Base-by-base conservation (phyloP, 2,329 filamentous ascomycete species). In the Aspergillus awamori region DNA sequence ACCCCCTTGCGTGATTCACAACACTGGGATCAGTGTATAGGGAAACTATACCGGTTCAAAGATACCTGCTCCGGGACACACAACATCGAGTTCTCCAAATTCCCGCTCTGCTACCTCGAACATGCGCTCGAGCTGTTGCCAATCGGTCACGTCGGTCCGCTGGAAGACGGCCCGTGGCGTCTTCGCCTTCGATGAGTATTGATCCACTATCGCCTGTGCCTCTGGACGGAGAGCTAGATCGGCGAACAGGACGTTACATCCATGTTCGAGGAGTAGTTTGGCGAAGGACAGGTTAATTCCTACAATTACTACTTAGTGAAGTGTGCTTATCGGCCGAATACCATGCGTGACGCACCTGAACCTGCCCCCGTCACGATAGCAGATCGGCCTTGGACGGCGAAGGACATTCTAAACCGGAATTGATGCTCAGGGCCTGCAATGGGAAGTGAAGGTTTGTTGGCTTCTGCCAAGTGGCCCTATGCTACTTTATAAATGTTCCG, bases 291-390 rank as follows among this genome's bases (percentile, higher is more conserved):
- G 69, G 63, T 81, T 81, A 57, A 82, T 82, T 15, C 80, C 80
- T 81, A 58, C 8, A 24, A 17, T 17, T 22, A 6, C 22, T 5
- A 11, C 15, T 53, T 60, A 60, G 51, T 55, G 52, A 41, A 8
- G 49, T 5, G 43, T 45, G 56, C 38, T 20, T 43, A 28, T 49
- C 43, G 33, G 20, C 8, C 15, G 45, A 43, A 11, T 28, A 15
- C n/a, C 1, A 22, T 41, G 33, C 30, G 38, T 54, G 15, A 70
- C 72, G 62, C 70, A 80, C 83, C 83, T 51, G 82, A 84, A 26
- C 83, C 83, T 41, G 81, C 83, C 33, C 83, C 83, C 10, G 83
- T 86, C 30, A 86, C 74, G 51, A 86, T 82, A 11, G 83, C 83
- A 11, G 81, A 79, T 67, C 80, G 82, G 54, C 77, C 79, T 55